phyloP scores from a whole-genome alignment of 768 basidiomycete genomes.

The Tubosaeta brunneosetosa region DNA sequence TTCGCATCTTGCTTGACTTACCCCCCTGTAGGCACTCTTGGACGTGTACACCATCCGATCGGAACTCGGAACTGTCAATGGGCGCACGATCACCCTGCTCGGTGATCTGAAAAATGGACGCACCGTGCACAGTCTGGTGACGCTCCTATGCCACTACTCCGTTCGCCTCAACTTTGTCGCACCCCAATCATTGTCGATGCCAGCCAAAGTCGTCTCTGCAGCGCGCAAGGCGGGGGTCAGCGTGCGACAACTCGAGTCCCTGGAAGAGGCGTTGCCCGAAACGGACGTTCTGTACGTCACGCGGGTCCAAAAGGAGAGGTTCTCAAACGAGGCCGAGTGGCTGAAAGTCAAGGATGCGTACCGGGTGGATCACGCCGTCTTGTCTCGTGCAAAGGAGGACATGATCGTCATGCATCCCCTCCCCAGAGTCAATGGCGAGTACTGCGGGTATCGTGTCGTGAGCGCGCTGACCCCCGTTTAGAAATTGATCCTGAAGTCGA shows the following conservation, averaged over 20 bases:
- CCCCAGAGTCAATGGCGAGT: conserved; percentile 80
- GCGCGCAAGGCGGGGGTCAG: conserved; percentile 80
- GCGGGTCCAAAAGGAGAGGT: conserved; percentile 92
- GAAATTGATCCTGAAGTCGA: conserved; percentile 99
- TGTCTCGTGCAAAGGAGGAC: conserved; percentile 90
- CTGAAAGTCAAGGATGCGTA: conserved; percentile 87
- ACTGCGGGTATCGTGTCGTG: neutral
- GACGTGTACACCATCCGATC: conserved; percentile 95
- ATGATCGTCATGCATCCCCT: conserved; percentile 99
- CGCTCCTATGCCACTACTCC: conserved; percentile 84
- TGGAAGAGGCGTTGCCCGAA: conserved; percentile 86
- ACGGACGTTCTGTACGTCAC: conserved; percentile 98
- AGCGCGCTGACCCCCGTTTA: conserved; percentile 28
- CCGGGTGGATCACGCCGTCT: conserved; percentile 88
- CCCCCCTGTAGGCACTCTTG: conserved; percentile 56
- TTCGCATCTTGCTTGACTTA: conserved; percentile 2
- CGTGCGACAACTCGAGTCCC: conserved; percentile 76
- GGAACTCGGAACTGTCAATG: conserved; percentile 96
- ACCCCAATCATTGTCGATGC: conserved; percentile 84
- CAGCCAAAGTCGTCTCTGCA: conserved; percentile 72
- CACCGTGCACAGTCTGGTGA: conserved; percentile 94
- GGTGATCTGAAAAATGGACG: conserved; percentile 98
- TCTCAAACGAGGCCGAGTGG: conserved; percentile 79
- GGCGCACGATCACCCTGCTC: conserved; percentile 84
- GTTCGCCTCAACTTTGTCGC: conserved; percentile 96